Evolutionary conservation across 1,284 basidiomycete genomes (phyloP), one percentile per base, ranked within the genome.

Genomic region (Fomitiporia mediterranea): DNA sequence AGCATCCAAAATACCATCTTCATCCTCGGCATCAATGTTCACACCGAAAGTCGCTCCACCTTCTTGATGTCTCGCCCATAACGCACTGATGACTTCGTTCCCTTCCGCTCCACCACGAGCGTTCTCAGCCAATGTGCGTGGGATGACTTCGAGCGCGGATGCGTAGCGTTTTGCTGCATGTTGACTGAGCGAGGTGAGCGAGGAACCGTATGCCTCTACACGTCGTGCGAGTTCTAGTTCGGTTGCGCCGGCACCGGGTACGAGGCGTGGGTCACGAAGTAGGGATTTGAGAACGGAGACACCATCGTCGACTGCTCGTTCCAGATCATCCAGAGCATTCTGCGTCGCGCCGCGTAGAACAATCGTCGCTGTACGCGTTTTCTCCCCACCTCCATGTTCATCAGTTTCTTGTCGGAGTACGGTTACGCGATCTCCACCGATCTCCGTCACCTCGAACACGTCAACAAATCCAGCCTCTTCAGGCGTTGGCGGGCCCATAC

Each of bases 351-450:
- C 97, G n/a, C 94, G 84, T 32, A 98, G 76, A n/a, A 98, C 91
- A 69, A 98, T 89, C 21, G 94, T 98, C 34, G 94, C 89, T 34
- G 93, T 98, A 43, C 84, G 78, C 21, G 89, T 89, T 71, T 83
- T 86, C 69, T 92, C 87, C n/a, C n/a, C n/a, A n/a, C n/a, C n/a
- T 5, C 73, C 78, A 23, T 90, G 86, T 28, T 77, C 80, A 15
- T 74, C 74, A 3, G 70, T 65, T n/a, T 90, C 81, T 70, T 99
- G 97, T 42, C 96, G 82, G 63, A 99, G 84, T 0, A 99, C 95
- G 1, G 95, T 98, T 35, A 98, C 97, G 50, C 96, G 87, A 74
- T 99, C 97, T 4, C 97, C 97, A 44, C 97, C 97, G 64, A 99
- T 91, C 72, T 99, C 97, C 59, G 89, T 86, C 34, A 91, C 93